Evolutionary conservation across 2,329 filamentous ascomycete species (phyloP), one percentile per base, ranked within the genome.

Genomic region (Macrophomina tecta): DNA sequence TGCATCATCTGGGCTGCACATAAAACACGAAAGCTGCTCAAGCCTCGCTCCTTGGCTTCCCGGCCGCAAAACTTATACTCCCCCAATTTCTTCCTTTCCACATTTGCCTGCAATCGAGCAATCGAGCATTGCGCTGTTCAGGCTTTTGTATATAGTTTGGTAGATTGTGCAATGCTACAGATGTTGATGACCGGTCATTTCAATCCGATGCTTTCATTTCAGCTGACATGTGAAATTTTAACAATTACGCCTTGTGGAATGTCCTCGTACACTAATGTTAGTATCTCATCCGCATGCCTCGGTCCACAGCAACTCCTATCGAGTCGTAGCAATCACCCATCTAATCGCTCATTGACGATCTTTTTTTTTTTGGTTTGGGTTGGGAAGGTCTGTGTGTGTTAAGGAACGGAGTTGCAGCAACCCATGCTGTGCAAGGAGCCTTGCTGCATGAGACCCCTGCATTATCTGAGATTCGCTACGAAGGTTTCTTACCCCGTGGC

Each of bases 71-170:
- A 45, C 4, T n/a, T 5, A 45, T n/a, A 5, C 42, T 14, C 18
- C n/a, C 9, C 8, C n/a, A 34, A 1, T 4, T 18, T 30, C 32
- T 40, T 34, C 46, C 28, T 34, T 28, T 32, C 30, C 38, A 12
- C 53, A 46, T 30, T 14, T n/a, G 49, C 46, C 18, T 49, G 18
- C 9, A n/a, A 49, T n/a, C 2, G 36, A 38, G 6, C 4, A 38
- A 8, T 38, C 36, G 11, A 8, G 36, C 36, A 38, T 38, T 28
- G 30, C 42, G 49, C 28, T 46, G 16, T 46, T 45, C 40, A 60
- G 30, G 55, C 55, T 34, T 60, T 60, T 60, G 55, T 60, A 60
- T 60, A 60, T 60, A 46, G 55, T 28, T 45, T 46, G 55, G 40
- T 60, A 60, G 55, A 60, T 60, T 60, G 38, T 40, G 55, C 40